Evolutionary conservation across 2,329 filamentous ascomycete species (phyloP).

Genomic region (Colletotrichum scovillei): DNA sequence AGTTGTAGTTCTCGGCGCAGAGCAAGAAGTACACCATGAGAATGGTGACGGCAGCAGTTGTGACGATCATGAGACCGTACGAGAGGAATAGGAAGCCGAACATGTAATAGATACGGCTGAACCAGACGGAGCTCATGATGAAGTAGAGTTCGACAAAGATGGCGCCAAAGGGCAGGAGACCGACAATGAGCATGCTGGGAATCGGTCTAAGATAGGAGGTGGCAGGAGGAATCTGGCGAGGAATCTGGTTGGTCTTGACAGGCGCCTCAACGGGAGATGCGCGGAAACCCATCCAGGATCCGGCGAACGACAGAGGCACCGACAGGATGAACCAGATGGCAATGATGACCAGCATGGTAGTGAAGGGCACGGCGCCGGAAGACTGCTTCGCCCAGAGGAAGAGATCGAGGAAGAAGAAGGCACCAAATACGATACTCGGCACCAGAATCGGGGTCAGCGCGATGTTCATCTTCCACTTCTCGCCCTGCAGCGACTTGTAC

Average conservation of each 20-base stretch:
- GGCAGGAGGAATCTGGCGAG: constrained; percentile 90
- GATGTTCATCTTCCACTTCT: constrained; percentile 95
- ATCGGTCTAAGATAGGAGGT: constrained; percentile 86
- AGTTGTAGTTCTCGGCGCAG: constrained; percentile 97
- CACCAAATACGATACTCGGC: constrained; percentile 85
- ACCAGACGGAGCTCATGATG: constrained; percentile 99
- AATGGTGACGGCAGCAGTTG: constrained; percentile 90
- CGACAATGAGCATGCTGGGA: constrained; percentile 91
- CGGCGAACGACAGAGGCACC: constrained; percentile 87
- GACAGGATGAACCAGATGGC: constrained; percentile 98
- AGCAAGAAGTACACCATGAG: constrained; percentile 96
- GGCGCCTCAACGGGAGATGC: constrained; percentile 78
- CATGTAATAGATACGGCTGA: constrained; percentile 99
- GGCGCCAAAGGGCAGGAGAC: constrained; percentile 92
- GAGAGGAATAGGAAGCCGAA: constrained; percentile 98
- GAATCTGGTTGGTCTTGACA: constrained; percentile 97
- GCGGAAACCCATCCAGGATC: constrained; percentile 94
- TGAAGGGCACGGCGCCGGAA: constrained; percentile 94
- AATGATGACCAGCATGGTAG: constrained; percentile 94
- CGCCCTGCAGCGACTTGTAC: constrained; percentile 96
- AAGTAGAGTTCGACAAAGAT: constrained; percentile 99
- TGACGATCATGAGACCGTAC: constrained; percentile 97
- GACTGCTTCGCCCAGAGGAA: constrained; percentile 96
- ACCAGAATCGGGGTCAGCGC: constrained; percentile 86
- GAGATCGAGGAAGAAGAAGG: constrained; percentile 94